Evolutionary conservation across 1,139 yeast species (phyloP), one percentile per base, ranked within the genome.

Genomic region (Yamadazyma taylorii): DNA sequence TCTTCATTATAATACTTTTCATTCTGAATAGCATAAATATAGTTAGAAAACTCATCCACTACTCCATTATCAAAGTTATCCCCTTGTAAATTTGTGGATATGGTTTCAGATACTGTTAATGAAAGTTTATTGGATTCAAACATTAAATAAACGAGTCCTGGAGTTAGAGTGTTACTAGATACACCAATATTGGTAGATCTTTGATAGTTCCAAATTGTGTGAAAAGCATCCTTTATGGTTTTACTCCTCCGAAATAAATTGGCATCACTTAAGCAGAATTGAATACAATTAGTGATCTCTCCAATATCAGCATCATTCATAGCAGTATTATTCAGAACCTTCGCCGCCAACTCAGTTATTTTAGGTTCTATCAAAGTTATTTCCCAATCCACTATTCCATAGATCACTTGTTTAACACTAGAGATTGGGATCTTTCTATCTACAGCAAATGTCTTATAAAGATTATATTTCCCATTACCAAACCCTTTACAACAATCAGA

Each of bases 381-480:
- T 46, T 81, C 79, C 89, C 90, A 83, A 5, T 50, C 50, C 13
- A 73, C 58, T 0, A 83, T 74, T 4, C 73, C 58, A 28, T 66
- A 58, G 40, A 79, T 61, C 45, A 83, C 81, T 29, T 65, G 62
- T 26, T 71, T 61, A 2, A 82, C 80, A 36, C 69, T 71, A 6
- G 56, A 63, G 33, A 70, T 63, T 2, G 75, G 68, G 4, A 82
- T 71, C 9, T 67, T 66, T 51, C 85, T 65, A 25, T 66, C 63
- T 2, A 69, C 58, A 3, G 79, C 66, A 52, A 83, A 80, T 32
- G 71, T 74, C 35, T 71, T 63, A 37, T 79, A 61, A 41, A 83
- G 61, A 17, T 61, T 58, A 12, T 78, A 70, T 52, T 81, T 72
- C 6, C 80, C 79, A 27, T 63, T 56, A 41, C 77, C 77, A 49